phyloP scores from a whole-genome alignment of 2,329 filamentous ascomycete species.

The Colletotrichum sp. region DNA sequence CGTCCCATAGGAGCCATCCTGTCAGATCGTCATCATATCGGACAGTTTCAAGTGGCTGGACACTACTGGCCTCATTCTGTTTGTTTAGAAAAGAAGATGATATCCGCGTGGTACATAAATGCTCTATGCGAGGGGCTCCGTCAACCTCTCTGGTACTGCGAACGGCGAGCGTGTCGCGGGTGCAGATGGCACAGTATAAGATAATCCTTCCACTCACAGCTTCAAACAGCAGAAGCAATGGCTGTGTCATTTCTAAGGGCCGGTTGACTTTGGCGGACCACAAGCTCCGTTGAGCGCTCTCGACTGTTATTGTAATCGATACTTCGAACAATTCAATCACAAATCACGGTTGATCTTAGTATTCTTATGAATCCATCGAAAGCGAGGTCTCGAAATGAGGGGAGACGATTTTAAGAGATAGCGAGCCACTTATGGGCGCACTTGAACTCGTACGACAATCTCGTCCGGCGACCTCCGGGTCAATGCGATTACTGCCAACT shows the following conservation, averaged over 20 bases:
- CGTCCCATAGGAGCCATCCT: not conserved
- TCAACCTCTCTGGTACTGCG: not conserved
- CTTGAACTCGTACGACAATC: not conserved
- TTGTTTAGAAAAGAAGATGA: not conserved
- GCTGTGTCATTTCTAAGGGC: accelerated
- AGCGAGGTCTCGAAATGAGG: not conserved
- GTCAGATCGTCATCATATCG: not conserved
- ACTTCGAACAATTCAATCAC: not conserved
- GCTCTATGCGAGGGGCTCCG: not conserved
- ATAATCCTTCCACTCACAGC: not conserved
- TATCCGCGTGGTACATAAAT: not conserved
- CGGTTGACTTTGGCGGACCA: not conserved
- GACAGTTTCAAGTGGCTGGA: too few relatives aligned
- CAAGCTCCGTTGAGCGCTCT: not conserved
- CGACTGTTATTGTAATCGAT: not conserved
- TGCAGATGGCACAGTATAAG: not conserved
- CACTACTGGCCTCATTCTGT: not conserved
- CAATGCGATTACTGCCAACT: not conserved
- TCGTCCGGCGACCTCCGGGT: not conserved
- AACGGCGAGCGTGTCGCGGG: not conserved
- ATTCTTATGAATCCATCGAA: not conserved
- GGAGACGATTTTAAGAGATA: not conserved
- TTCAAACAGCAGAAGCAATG: not conserved
- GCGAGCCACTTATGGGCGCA: not conserved
- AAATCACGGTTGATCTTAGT: accelerated